Evolutionary conservation across 352 stramenopile genomes (phyloP).

Genomic region (Pythium angustatum): DNA sequence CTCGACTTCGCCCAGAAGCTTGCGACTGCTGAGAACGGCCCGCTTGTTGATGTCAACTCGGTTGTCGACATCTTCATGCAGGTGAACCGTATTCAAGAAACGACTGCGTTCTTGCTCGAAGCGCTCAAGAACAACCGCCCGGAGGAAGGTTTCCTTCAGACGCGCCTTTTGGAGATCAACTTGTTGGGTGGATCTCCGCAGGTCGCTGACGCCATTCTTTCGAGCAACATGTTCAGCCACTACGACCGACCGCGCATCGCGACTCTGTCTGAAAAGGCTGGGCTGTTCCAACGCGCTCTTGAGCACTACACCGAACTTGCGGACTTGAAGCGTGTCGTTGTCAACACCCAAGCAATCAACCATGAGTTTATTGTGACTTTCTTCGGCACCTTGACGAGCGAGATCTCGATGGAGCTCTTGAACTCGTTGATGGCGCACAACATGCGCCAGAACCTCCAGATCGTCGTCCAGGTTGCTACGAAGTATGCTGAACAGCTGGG

Average conservation of each 20-base stretch:
- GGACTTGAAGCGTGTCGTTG: slow-evolving; percentile 96
- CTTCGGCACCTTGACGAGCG: slow-evolving; percentile 97
- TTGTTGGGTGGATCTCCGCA: slow-evolving; percentile 98
- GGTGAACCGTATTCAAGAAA: slow-evolving; percentile 98
- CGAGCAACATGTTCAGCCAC: slow-evolving; percentile 99
- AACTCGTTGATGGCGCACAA: slow-evolving; percentile 98
- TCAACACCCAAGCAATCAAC: slow-evolving; percentile 92
- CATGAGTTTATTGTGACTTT: slow-evolving; percentile 99
- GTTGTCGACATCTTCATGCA: slow-evolving; percentile 99
- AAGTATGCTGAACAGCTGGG: slow-evolving; percentile 93
- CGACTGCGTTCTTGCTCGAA: slow-evolving; percentile 99
- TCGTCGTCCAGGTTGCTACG: slow-evolving; percentile 98
- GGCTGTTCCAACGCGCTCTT: slow-evolving; percentile 98
- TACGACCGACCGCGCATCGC: slow-evolving; percentile 98
- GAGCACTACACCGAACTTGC: slow-evolving; percentile 99
- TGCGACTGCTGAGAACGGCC: slow-evolving; percentile 92
- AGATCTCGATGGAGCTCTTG: slow-evolving; percentile 97
- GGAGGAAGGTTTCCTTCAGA: slow-evolving; percentile 99
- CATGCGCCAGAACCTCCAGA: slow-evolving; percentile 97
- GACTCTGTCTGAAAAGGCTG: slow-evolving; percentile 97
- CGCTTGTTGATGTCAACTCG: slow-evolving; percentile 97
- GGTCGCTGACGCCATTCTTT: slow-evolving; percentile 99
- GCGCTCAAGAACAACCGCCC: slow-evolving; percentile 98
- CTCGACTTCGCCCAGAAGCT: slow-evolving; percentile 99
- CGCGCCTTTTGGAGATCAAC: slow-evolving; percentile 99